Conservation (phyloP, 2,329 filamentous ascomycete species). For the Clonostachys solani region DNA sequence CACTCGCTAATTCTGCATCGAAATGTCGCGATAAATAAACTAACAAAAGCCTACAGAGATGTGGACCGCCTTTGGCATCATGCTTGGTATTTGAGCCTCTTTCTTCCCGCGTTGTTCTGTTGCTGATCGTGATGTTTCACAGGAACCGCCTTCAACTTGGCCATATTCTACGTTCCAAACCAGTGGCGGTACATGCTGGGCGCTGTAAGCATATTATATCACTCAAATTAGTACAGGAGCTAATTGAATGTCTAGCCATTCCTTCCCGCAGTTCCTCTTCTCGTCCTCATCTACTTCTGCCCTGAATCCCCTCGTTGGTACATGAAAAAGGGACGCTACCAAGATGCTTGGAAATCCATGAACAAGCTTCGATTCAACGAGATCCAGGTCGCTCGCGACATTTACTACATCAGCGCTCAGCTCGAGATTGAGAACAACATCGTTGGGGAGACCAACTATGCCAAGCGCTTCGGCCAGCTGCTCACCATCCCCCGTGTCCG, state of each 20-base stretch:
- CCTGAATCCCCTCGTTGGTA: slow-evolving; percentile 62
- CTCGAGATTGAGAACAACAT: slow-evolving; percentile 33
- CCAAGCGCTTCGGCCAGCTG: slow-evolving; percentile 51
- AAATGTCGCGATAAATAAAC: neutral
- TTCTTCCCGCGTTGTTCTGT: slow-evolving; percentile 20
- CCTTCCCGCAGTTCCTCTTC: slow-evolving; percentile 48
- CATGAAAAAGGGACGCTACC: slow-evolving; percentile 60
- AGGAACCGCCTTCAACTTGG: slow-evolving; percentile 26
- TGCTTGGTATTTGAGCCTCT: slow-evolving; percentile 34
- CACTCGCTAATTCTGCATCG: neutral
- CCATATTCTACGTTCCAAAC: slow-evolving; percentile 16
- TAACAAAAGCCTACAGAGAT: slow-evolving; percentile 29
- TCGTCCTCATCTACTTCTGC: slow-evolving; percentile 53
- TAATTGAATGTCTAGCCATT: slow-evolving; percentile 34
- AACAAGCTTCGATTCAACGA: slow-evolving; percentile 43
- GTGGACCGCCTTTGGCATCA: slow-evolving; percentile 55
- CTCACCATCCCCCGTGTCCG: slow-evolving; percentile 66
- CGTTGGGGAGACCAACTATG: slow-evolving; percentile 29
- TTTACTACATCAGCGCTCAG: slow-evolving; percentile 48
- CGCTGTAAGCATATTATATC: neutral
- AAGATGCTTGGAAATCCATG: slow-evolving; percentile 55
- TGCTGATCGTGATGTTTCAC: too few relatives aligned
- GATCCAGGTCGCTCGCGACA: slow-evolving; percentile 54
- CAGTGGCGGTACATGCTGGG: slow-evolving; percentile 10
- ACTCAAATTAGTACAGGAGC: too few relatives aligned